Percentiles rank a stretch among this genome's conserved stretches.
Evolutionary conservation across 148 eudicot species (phyloP).

Genomic region (Camellia granthamiana): DNA sequence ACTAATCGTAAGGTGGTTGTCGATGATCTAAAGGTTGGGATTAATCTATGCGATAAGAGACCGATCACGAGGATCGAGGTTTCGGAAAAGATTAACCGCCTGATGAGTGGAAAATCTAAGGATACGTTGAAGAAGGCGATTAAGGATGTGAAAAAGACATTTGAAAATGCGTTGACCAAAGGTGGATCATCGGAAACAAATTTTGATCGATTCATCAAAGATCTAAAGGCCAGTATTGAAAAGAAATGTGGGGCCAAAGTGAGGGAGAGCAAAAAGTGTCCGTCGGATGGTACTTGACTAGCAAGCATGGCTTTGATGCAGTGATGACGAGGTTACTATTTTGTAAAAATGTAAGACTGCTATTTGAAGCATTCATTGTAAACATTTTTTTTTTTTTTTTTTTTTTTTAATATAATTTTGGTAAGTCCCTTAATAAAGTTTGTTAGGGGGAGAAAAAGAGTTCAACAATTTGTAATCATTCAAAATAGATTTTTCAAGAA

Average conservation of each 20-base stretch:
- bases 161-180: conserved; percentile 32
- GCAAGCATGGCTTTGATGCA: too few species aligned
- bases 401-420: too few species aligned
- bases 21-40: conserved; percentile 71
- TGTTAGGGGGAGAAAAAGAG: too few species aligned
- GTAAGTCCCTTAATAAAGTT: too few species aligned
- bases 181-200: conserved; percentile 52
- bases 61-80: conserved; percentile 33
- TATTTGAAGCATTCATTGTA: too few species aligned
- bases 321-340: too few species aligned
- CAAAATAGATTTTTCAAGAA: too few species aligned
- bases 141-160: conserved; percentile 21
- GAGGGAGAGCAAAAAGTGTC: neutral
- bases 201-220: conserved; percentile 35
- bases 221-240: conserved; percentile 23
- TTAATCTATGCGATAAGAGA: conserved; percentile 38
- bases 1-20: conserved; percentile 70
- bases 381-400: too few species aligned
- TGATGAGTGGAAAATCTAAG: conserved; percentile 34
- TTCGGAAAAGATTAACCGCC: conserved; percentile 28
- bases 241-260: neutral
- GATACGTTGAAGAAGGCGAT: conserved; percentile 23
- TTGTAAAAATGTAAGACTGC: too few species aligned
- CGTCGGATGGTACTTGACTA: neutral
- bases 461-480: too few species aligned